These are phyloP conservation scores for Candida maltosa DNA, from an alignment of 805 yeast genomes.

Conservation along the genomic window DNA sequence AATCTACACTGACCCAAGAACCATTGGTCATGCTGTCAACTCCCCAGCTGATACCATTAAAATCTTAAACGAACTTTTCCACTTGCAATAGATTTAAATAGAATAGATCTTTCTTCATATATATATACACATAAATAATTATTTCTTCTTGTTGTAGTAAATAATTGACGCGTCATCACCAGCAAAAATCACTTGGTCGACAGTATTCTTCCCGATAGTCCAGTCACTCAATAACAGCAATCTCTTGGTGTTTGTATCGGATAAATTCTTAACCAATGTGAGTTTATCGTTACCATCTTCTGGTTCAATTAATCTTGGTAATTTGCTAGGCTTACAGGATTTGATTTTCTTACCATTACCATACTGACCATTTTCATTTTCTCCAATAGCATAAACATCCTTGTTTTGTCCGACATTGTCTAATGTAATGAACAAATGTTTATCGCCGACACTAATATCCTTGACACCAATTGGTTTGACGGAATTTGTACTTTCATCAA, in stretches of 20 bases:
- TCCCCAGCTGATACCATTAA: constrained; percentile 85
- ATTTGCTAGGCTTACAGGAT: constrained; percentile 47
- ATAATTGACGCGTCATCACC: constrained; percentile 63
- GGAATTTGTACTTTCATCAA: constrained; percentile 41
- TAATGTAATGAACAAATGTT: constrained; percentile 62
- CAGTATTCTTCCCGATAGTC: constrained; percentile 20
- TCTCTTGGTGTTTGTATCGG: constrained; percentile 37
- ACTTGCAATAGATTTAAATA: constrained; percentile 21
- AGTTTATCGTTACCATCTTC: constrained; percentile 15
- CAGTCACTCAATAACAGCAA: constrained; percentile 40
- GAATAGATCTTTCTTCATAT: constrained; percentile 1
- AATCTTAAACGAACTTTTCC: constrained; percentile 80
- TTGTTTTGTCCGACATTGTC: constrained; percentile 40
- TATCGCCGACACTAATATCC: constrained; percentile 57
- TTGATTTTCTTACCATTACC: constrained; percentile 78
- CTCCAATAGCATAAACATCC: constrained; percentile 80
- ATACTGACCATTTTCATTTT: constrained; percentile 76
- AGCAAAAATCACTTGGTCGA: constrained; percentile 58
- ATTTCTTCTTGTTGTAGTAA: constrained; percentile 42
- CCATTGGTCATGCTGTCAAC: constrained; percentile 91
- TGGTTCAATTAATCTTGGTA: constrained; percentile 63
- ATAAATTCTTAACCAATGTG: constrained; percentile 19
- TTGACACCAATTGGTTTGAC: constrained; percentile 47
- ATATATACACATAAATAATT: background rate
- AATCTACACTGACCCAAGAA: constrained; percentile 87